These are phyloP conservation scores for Pichia heedii DNA, from an alignment of 805 yeast genomes.

Conservation along the genomic window DNA sequence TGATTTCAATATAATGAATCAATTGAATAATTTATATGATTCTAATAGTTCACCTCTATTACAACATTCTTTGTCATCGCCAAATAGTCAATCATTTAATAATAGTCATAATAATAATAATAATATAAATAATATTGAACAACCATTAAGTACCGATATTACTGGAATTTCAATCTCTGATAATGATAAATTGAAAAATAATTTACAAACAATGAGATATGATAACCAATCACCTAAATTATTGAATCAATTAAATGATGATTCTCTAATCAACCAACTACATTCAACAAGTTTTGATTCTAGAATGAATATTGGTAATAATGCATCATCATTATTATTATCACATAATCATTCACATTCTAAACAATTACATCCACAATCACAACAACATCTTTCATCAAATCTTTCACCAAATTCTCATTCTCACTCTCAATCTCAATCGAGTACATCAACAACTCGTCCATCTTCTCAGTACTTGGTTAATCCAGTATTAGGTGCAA, in stretches of 20 bases:
- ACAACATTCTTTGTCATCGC: background rate
- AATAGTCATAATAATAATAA: background rate
- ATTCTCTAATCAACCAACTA: background rate
- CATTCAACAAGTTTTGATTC: background rate
- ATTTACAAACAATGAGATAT: too few relatives aligned
- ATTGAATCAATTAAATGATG: background rate
- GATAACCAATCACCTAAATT: too few relatives aligned
- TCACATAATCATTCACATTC: constrained; percentile 1
- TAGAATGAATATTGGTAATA: constrained; percentile 5
- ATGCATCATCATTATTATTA: background rate
- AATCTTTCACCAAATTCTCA: background rate
- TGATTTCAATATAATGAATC: constrained; percentile 1
- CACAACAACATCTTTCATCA: background rate
- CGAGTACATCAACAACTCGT: background rate
- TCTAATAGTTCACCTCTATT: background rate
- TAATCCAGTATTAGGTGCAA: constrained; percentile 6
- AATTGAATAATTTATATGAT: constrained; percentile 4
- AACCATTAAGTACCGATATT: background rate
- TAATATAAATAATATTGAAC: background rate
- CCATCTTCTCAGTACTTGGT: constrained; percentile 4
- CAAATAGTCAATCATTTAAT: constrained; percentile 1
- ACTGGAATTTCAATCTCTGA: constrained; percentile 3
- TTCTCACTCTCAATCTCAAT: background rate
- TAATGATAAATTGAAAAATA: too few relatives aligned
- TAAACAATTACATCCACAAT: background rate